phyloP scores from a whole-genome alignment of 257 asterid species.

The Nicotiana obtusifolia region DNA sequence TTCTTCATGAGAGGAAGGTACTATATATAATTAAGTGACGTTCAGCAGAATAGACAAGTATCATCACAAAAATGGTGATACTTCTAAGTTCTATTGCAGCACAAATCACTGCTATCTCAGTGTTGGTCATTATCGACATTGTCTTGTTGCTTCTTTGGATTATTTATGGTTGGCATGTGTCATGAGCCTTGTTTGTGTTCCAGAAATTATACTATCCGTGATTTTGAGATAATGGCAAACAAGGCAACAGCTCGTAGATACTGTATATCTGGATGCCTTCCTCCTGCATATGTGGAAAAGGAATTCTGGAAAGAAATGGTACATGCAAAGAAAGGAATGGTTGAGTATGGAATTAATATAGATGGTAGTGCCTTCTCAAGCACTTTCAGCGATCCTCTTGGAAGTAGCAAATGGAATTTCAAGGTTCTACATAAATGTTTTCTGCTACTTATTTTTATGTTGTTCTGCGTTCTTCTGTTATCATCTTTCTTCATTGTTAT shows the following conservation, averaged over 20 bases:
- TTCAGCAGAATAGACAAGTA: not conserved
- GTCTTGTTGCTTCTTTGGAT: not conserved
- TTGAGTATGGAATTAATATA: constrained; percentile 36
- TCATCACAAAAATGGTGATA: not conserved
- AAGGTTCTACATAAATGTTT: constrained; percentile 16
- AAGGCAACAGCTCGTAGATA: constrained; percentile 24
- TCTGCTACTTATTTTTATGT: not conserved
- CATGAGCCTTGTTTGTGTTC: not conserved
- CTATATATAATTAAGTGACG: not conserved
- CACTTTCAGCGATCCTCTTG: constrained; percentile 28
- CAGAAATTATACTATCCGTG: constrained; percentile 31
- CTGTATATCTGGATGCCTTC: constrained; percentile 31
- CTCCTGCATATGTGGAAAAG: constrained; percentile 30
- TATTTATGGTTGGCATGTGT: not conserved
- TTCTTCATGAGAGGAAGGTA: constrained; percentile 32
- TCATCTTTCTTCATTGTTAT: not conserved
- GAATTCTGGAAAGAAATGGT: constrained; percentile 37
- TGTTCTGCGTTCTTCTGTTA: not conserved
- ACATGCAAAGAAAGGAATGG: constrained; percentile 21
- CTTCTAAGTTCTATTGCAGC: not conserved
- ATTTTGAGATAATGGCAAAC: constrained; percentile 43
- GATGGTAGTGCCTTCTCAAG: constrained; percentile 48
- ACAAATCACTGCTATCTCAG: not conserved
- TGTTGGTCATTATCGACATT: not conserved
- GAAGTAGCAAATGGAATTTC: constrained; percentile 39